A percentile compares a stretch with the other conserved stretches of the same genome.
phyloP scores from a whole-genome alignment of 176 grass and related monocot genomes.

The Oryza rufipogon region DNA sequence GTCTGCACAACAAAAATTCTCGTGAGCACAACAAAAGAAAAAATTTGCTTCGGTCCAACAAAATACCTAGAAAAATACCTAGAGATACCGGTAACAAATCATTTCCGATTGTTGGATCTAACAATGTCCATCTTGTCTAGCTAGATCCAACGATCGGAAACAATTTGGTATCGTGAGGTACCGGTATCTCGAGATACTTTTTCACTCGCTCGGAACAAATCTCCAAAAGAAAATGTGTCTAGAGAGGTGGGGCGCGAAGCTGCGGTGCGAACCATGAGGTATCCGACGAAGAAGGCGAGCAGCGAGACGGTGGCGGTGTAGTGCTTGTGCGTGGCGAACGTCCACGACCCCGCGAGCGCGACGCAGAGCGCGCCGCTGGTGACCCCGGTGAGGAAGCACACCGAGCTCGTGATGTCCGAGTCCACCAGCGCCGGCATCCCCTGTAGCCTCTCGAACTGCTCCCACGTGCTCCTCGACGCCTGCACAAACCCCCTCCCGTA shows the following conservation, averaged over 20 bases:
- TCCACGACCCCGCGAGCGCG: conserved; percentile 73
- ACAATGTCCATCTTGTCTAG: too few relatives aligned
- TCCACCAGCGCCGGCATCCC: conserved; percentile 85
- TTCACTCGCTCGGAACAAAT: too few relatives aligned
- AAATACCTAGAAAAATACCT: too few relatives aligned
- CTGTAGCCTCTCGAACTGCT: conserved; percentile 61
- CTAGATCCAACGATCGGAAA: too few relatives aligned
- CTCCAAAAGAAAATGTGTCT: too few relatives aligned
- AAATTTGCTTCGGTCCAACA: too few relatives aligned
- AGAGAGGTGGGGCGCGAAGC: background rate
- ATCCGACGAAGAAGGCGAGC: conserved; percentile 89
- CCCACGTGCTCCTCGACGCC: conserved; percentile 91
- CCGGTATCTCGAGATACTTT: too few relatives aligned
- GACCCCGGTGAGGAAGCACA: conserved; percentile 93
- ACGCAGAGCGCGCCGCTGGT: conserved; percentile 80
- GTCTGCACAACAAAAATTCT: conserved; percentile 41
- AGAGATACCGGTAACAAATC: too few relatives aligned
- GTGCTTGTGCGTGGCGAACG: conserved; percentile 64
- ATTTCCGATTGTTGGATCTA: too few relatives aligned
- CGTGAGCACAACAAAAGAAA: background rate
- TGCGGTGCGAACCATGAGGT: conserved; percentile 65
- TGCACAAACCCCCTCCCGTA: conserved; percentile 84
- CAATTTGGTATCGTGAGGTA: too few relatives aligned
- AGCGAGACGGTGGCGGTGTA: conserved; percentile 94
- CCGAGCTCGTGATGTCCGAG: conserved; percentile 91